Evolutionary conservation across 1,284 basidiomycete species (phyloP).

Genomic region (Ustilago esculenta): DNA sequence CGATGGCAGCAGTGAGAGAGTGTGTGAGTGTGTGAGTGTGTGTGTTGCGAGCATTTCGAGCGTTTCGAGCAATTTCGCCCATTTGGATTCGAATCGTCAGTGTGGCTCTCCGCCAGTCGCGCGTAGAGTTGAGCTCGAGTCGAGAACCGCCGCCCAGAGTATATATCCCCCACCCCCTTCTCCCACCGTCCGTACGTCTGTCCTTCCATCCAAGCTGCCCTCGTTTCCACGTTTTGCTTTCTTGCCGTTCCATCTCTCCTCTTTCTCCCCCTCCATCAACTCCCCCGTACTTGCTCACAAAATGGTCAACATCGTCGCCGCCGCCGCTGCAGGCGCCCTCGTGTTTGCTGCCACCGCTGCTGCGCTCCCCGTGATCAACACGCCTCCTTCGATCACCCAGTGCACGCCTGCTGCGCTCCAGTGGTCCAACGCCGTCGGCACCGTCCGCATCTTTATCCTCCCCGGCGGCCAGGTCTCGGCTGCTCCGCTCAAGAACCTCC

Average conservation of each 20-base stretch:
- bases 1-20: too few relatives aligned
- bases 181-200: slow-evolving; percentile 10
- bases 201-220: slow-evolving; percentile 2
- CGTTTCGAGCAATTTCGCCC: slow-evolving; percentile 31
- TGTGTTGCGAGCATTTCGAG: too few relatives aligned
- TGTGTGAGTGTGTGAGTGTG: too few relatives aligned
- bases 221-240: slow-evolving; percentile 6
- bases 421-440: slow-evolving; percentile 38
- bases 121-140: slow-evolving; percentile 19
- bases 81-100: too few relatives aligned
- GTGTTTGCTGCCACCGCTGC: slow-evolving; percentile 41
- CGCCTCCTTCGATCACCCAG: slow-evolving; percentile 42
- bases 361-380: slow-evolving; percentile 39
- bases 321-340: slow-evolving; percentile 45
- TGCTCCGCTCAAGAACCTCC: slow-evolving; percentile 45
- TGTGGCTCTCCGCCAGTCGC: neutral
- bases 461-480: slow-evolving; percentile 49
- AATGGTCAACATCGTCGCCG: slow-evolving; percentile 49
- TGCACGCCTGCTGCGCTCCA: slow-evolving; percentile 37
- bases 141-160: too few relatives aligned
- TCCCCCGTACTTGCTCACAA: slow-evolving; percentile 9
- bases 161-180: slow-evolving; percentile 21
- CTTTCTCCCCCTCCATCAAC: slow-evolving; percentile 5
- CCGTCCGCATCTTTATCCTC: slow-evolving; percentile 37
- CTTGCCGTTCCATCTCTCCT: neutral